These are phyloP conservation scores for Trapa bicornis DNA, from an alignment of 345 rosid species.

Conservation along the genomic window DNA sequence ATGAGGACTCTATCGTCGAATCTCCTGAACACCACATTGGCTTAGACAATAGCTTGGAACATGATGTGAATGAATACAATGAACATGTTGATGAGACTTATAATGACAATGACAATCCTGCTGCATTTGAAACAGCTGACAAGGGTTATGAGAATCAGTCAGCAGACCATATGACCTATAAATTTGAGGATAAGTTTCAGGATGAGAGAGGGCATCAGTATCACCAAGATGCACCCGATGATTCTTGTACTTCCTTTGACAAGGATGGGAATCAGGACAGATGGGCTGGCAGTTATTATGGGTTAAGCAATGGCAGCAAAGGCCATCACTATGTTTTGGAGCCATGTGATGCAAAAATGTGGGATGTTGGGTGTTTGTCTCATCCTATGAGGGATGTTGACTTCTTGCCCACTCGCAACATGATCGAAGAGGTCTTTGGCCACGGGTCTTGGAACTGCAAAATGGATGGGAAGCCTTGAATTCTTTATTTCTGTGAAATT, in stretches of 20 bases:
- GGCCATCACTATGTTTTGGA: constrained; percentile 21
- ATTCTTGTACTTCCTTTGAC: constrained; percentile 29
- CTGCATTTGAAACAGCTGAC: constrained; percentile 7
- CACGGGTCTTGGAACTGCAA: constrained; percentile 28
- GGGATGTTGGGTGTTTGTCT: constrained; percentile 26
- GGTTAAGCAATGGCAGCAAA: constrained; percentile 11
- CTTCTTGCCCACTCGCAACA: constrained; percentile 34
- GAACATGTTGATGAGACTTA: constrained; percentile 8
- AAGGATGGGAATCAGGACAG: constrained; percentile 13
- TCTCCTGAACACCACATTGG: constrained; percentile 26
- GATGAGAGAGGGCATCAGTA: constrained; percentile 8
- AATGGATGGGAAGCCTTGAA: constrained; percentile 8
- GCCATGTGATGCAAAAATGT: constrained; percentile 23
- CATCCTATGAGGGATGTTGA: constrained; percentile 20
- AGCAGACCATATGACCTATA: neutral
- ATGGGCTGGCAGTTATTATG: constrained; percentile 12
- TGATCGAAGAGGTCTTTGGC: constrained; percentile 51
- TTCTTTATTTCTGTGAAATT: neutral
- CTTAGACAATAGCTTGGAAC: constrained; percentile 11
- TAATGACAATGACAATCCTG: constrained; percentile 5
- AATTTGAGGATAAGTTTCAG: constrained; percentile 6
- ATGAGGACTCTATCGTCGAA: constrained; percentile 42
- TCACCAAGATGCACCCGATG: constrained; percentile 16
- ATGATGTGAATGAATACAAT: constrained; percentile 19
- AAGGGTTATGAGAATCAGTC: neutral